Evolutionary conservation across 176 grass and related monocot genomes (phyloP), one percentile per base, ranked within the genome.

Genomic region (Oryza australiensis): DNA sequence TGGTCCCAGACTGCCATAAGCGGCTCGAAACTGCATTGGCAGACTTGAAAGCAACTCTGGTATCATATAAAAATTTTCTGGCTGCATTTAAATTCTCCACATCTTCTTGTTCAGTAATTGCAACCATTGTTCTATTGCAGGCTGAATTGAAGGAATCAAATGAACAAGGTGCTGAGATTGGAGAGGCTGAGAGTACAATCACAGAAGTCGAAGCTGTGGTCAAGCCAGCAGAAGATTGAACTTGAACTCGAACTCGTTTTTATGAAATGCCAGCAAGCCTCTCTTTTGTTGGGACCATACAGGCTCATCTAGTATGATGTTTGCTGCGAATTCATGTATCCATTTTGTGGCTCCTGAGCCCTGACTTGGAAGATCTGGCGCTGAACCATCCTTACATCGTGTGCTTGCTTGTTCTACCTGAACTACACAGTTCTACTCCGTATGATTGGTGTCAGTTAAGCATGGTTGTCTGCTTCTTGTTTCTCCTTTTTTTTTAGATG

Each of bases 1-100:
- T 93, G 96, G 85, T 93, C 16, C 92, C 96, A 82, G 96, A 93
- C 83, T 98, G 96, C 88, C 93, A 86, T 65, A 98, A 93, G 75
- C 88, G 96, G 49, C 88, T 98, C 68, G 96, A 98, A 82, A 83
- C 86, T 80, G 89, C 96, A 26, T 65, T 94, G 73, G 78, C 90
- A 60, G 92, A 98, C 75, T 74, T 98, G 66, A 98, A 95, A 80
- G 90, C 84, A 73, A 90, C 85, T 62, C 82, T 98, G 82, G 96
- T 95, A 91, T 9, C 8, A 0, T 75, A 68, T 5, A 7, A 59
- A 26, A 5, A 16, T 9, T 64, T 43, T 49, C 12, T 65, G 16
- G 9, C 37, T 13, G 2, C 18, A 24, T 87, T 29, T 7, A 29
- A 20, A 69, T 32, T 46, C 11, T 55, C 2, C 41, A 13, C 3